Conservation (phyloP, 169 alveolate species). For the Plasmodium cynomolgi region DNA sequence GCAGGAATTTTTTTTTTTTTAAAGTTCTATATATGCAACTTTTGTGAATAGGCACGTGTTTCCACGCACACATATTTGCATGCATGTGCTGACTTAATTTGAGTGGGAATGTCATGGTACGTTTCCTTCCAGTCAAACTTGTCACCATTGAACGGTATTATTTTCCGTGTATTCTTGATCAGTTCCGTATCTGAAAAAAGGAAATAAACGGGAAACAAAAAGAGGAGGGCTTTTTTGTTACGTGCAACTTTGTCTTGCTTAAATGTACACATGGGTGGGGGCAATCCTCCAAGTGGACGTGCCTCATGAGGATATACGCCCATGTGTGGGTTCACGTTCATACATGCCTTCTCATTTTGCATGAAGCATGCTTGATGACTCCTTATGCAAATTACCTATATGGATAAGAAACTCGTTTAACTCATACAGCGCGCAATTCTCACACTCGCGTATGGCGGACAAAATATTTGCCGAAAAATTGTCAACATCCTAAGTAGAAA, state of each 20-base stretch:
- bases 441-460: slow-evolving; percentile 52
- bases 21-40: not conserved
- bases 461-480: slow-evolving; percentile 30
- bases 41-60: not conserved
- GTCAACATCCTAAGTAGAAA: slow-evolving; percentile 36
- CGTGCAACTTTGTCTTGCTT: not conserved
- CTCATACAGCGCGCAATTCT: slow-evolving; percentile 31
- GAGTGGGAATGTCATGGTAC: slow-evolving; percentile 49
- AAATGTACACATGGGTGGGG: not conserved
- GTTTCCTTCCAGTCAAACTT: slow-evolving; percentile 66
- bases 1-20: not conserved
- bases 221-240: not conserved
- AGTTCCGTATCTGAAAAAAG: slow-evolving; percentile 18
- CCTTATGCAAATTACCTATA: slow-evolving; percentile 25
- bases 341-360: not conserved
- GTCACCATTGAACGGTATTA: slow-evolving; percentile 66
- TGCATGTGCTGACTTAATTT: slow-evolving; percentile 19
- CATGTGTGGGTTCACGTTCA: not conserved
- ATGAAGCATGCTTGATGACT: not conserved
- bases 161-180: slow-evolving; percentile 38
- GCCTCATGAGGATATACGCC: not conserved
- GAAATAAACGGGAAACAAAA: not conserved
- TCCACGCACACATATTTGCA: not conserved
- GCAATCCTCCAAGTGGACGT: not conserved
- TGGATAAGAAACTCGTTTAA: slow-evolving; percentile 36